These are phyloP conservation scores for Solanum gandarillasii DNA, from an alignment of 257 asterid genomes.

Conservation along the genomic window DNA sequence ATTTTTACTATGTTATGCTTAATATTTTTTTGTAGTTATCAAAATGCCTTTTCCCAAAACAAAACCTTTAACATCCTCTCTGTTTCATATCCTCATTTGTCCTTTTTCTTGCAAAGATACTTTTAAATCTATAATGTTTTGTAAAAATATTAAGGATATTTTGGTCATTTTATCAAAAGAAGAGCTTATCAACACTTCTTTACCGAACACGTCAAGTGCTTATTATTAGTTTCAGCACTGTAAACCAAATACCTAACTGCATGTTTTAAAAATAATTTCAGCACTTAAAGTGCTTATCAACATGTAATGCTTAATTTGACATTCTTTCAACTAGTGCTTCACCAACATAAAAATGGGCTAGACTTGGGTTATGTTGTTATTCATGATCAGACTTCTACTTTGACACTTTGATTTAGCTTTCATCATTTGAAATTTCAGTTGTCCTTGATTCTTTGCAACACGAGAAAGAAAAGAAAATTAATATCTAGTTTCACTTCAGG, in stretches of 20 bases:
- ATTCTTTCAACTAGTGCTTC: background rate
- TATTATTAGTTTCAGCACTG: background rate
- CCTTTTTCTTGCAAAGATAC: background rate
- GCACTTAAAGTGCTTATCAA: background rate
- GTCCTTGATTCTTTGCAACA: background rate
- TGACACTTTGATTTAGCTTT: background rate
- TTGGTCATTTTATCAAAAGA: background rate
- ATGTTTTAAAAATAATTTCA: background rate
- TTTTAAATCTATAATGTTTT: background rate
- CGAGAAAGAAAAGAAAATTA: background rate
- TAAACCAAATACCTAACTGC: background rate
- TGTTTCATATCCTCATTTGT: background rate
- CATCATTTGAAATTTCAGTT: background rate
- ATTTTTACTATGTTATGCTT: background rate
- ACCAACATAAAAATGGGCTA: background rate
- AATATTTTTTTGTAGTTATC: background rate
- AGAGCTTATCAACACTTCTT: background rate
- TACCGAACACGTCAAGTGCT: background rate
- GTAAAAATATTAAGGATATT: background rate
- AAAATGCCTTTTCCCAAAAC: background rate
- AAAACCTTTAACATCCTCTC: too few relatives aligned
- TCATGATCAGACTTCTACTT: background rate
- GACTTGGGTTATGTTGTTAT: background rate
- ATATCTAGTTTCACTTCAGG: slow-evolving; percentile 27
- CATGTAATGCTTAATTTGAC: background rate